phyloP scores from a whole-genome alignment of 768 basidiomycete species.

The Auricularia auricula-judae region DNA sequence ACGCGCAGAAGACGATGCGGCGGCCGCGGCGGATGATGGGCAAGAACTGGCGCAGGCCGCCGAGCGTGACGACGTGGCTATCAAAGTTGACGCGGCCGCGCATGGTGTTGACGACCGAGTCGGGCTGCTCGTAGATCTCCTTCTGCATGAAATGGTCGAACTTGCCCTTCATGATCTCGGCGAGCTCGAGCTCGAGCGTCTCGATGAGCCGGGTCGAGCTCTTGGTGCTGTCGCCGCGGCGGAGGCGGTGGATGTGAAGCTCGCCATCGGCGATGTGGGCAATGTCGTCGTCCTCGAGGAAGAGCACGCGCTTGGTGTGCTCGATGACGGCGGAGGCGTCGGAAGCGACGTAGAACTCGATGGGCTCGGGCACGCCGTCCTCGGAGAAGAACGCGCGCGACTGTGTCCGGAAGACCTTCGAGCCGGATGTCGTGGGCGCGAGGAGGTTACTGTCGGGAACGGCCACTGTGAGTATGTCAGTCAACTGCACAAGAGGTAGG shows the following conservation, averaged over 20 bases:
- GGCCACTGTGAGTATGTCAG: conserved; percentile 20
- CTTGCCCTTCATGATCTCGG: conserved; percentile 99
- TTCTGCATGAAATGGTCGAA: conserved; percentile 99
- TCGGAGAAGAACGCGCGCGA: conserved; percentile 98
- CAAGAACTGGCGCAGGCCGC: conserved; percentile 90
- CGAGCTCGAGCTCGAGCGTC: conserved; percentile 95
- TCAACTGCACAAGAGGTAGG: too few relatives aligned
- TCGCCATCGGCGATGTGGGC: conserved; percentile 96
- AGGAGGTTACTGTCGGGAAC: conserved; percentile 40
- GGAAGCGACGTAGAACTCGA: conserved; percentile 98
- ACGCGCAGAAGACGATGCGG: conserved; percentile 94
- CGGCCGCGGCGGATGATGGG: conserved; percentile 92
- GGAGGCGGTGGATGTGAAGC: conserved; percentile 96
- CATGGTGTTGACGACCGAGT: conserved; percentile 99
- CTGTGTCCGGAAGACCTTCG: conserved; percentile 83
- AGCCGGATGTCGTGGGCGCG: conserved; percentile 43
- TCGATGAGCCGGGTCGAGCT: conserved; percentile 87
- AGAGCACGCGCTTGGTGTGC: conserved; percentile 97
- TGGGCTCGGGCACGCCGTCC: conserved; percentile 95
- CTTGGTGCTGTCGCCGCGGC: conserved; percentile 52
- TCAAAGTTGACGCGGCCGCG: conserved; percentile 99
- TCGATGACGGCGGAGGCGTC: conserved; percentile 95
- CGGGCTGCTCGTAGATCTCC: conserved; percentile 98
- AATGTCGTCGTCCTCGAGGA: conserved; percentile 98
- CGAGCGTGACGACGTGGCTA: conserved; percentile 78